Evolutionary conservation across 805 yeast species (phyloP).

Genomic region (Yamadazyma philogaea): DNA sequence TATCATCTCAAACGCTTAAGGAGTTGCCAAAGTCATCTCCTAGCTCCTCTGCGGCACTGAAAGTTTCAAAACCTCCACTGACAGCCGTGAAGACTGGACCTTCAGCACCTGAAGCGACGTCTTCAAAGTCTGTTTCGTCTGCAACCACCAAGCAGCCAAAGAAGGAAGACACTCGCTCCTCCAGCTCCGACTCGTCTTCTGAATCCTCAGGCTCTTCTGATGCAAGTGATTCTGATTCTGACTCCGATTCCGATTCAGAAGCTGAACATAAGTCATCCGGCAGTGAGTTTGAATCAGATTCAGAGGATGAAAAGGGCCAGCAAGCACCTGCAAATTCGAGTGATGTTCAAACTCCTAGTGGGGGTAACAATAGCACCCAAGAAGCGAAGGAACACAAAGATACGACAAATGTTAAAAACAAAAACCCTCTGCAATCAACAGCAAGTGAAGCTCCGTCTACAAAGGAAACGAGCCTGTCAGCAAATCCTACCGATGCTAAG

Average conservation of each 20-base stretch:
- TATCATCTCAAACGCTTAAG: too few relatives aligned
- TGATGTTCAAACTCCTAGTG: too few relatives aligned
- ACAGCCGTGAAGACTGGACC: too few relatives aligned
- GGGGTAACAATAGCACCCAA: too few relatives aligned
- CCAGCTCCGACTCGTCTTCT: conserved; percentile 3
- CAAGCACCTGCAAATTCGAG: background rate
- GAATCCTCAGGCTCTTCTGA: conserved; percentile 3
- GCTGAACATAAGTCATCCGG: background rate
- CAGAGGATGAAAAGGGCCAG: background rate
- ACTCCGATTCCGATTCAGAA: conserved; percentile 3
- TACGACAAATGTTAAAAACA: too few relatives aligned
- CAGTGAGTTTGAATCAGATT: conserved; percentile 1
- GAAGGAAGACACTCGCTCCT: too few relatives aligned
- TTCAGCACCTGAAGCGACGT: background rate
- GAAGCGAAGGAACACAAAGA: too few relatives aligned
- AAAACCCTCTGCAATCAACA: too few relatives aligned
- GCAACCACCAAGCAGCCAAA: too few relatives aligned
- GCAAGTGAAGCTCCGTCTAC: background rate
- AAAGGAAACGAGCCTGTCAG: background rate
- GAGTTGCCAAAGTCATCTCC: background rate
- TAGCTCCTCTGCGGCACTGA: too few relatives aligned
- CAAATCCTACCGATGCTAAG: background rate
- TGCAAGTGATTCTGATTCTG: conserved; percentile 4
- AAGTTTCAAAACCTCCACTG: too few relatives aligned
- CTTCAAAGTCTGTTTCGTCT: background rate